Evolutionary conservation across 345 rosid genomes (phyloP).

Genomic region (Pseudoturritis turrita): DNA sequence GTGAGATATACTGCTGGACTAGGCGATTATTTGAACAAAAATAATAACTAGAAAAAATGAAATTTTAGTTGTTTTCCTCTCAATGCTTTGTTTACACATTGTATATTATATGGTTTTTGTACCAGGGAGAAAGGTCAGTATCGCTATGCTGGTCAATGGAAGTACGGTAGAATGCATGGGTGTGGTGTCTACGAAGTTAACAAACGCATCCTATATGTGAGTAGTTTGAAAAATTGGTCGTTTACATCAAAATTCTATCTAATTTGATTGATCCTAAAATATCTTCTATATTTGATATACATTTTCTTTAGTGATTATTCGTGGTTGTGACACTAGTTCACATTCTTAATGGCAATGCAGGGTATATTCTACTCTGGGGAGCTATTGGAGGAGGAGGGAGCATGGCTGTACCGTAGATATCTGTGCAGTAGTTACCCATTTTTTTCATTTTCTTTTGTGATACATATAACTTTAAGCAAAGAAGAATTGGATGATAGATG

Average conservation of each 20-base stretch:
- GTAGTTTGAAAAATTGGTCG: conserved; percentile 28
- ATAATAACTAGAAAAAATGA: neutral
- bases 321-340: neutral
- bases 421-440: conserved; percentile 52
- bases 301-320: neutral
- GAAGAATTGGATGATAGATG: neutral
- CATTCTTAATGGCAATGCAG: conserved; percentile 41
- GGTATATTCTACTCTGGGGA: conserved; percentile 93
- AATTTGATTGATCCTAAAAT: neutral
- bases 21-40: neutral
- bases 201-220: conserved; percentile 55
- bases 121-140: conserved; percentile 88
- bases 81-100: conserved; percentile 10
- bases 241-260: neutral
- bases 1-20: neutral
- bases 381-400: conserved; percentile 50
- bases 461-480: conserved; percentile 8
- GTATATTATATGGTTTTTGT: neutral
- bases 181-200: conserved; percentile 90
- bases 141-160: conserved; percentile 96
- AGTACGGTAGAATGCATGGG: conserved; percentile 93
- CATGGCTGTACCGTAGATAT: conserved; percentile 66
- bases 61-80: neutral
- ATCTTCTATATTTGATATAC: neutral
- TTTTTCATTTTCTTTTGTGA: conserved; percentile 12